Evolutionary conservation across 345 rosid genomes (phyloP), one percentile per base, ranked within the genome.

Genomic region (Punica granatum): DNA sequence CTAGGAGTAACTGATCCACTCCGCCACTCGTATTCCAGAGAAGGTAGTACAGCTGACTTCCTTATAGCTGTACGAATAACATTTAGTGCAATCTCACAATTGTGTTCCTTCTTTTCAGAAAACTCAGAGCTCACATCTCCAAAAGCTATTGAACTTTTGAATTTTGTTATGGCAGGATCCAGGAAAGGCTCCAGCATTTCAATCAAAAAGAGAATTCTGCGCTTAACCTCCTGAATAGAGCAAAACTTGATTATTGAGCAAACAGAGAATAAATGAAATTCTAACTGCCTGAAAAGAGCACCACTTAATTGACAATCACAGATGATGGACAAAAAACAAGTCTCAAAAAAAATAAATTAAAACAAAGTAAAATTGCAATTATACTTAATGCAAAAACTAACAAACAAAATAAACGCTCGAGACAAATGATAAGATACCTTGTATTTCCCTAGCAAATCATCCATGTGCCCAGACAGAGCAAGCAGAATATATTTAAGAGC

Each of bases 131-230:
- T 79, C 37, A 82, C 74, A 67, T 86, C 87, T 30, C 93, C 88
- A 73, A 87, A 84, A 36, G 86, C 75, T 77, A 81, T 83, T 69
- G 79, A 76, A 74, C 84, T 86, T 73, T 76, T 83, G 35, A 78
- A 68, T 58, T 82, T 72, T 66, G 69, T 67, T 64, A 90, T 80
- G 60, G 83, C 89, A 71, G 88, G 88, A 78, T 86, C 93, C 60
- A 90, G 85, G 74, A 86, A 87, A 73, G 88, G 90, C 79, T 87
- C 96, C 70, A 90, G 80, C 89, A 90, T 84, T 82, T 90, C 96
- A 70, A 90, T 70, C 62, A 90, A 89, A 73, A 90, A 90, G 48
- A 90, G 88, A 83, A 90, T 90, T 75, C 73, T 82, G 73, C 82
- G 91, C 83, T 90, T 87, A 61, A 83, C 91, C 75, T 84, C 91